Conservation (phyloP, 139 green algal genomes). For the Zygnema circumcarinatum region DNA sequence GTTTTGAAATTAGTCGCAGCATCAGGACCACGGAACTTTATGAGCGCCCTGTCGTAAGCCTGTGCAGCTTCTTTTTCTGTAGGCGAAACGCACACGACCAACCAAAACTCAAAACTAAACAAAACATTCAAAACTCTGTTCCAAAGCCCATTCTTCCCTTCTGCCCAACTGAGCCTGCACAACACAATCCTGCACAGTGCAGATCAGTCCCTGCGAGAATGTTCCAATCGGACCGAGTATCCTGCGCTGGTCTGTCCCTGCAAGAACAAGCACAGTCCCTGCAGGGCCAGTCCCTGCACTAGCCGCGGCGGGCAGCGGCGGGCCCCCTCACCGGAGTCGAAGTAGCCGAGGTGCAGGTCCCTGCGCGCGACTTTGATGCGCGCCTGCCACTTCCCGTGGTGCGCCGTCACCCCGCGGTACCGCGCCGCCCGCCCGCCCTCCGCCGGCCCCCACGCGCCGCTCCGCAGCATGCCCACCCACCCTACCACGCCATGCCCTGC, state of each 20-base stretch:
- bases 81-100: not conserved
- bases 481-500: no score
- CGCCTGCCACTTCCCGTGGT: slow-evolving; percentile 54
- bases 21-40: slow-evolving; percentile 61
- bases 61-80: slow-evolving; percentile 57
- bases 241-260: no score
- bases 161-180: no score
- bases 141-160: no score
- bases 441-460: no score
- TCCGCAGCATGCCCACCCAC: no score
- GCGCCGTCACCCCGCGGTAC: slow-evolving; percentile 32
- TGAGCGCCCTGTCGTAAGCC: slow-evolving; percentile 55
- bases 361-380: slow-evolving; percentile 40
- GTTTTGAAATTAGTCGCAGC: slow-evolving; percentile 52
- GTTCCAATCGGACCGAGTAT: no score
- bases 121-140: no score
- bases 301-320: not conserved
- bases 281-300: not conserved
- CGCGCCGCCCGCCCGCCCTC: no score
- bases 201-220: not conserved
- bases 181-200: no score
- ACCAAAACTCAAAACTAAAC: no score
- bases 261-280: not conserved
- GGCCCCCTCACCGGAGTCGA: slow-evolving; percentile 41
- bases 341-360: slow-evolving; percentile 56